Conservation (phyloP, 2,329 filamentous ascomycete species). For the Pseudogymnoascus pannorum region DNA sequence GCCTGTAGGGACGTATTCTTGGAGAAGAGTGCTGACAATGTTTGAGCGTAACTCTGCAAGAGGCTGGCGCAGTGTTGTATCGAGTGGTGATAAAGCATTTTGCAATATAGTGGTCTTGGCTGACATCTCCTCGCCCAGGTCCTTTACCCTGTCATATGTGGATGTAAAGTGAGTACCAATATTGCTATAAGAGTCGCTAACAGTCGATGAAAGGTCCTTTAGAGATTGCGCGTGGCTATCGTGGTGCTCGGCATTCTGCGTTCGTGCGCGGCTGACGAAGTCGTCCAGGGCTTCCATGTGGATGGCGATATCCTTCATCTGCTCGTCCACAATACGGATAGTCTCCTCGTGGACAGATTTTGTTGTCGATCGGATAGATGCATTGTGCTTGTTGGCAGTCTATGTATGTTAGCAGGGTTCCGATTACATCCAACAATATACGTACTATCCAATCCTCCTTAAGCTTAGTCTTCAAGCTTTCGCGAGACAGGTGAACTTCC, state of each 20-base stretch:
- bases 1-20: conserved; percentile 80
- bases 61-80: conserved; percentile 56
- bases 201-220: conserved; percentile 55
- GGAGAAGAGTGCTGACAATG: conserved; percentile 57
- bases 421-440: conserved; percentile 41
- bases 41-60: conserved; percentile 63
- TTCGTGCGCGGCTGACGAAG: conserved; percentile 75
- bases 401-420: conserved; percentile 27
- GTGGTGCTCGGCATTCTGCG: conserved; percentile 73
- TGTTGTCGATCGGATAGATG: conserved; percentile 74
- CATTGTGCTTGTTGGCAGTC: conserved; percentile 70
- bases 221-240: conserved; percentile 61
- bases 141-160: conserved; percentile 59
- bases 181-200: conserved; percentile 65
- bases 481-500: conserved; percentile 64
- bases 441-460: conserved; percentile 79
- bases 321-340: conserved; percentile 79
- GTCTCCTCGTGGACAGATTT: conserved; percentile 87
- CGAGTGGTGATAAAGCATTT: conserved; percentile 54
- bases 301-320: conserved; percentile 77
- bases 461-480: conserved; percentile 71
- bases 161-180: conserved; percentile 64
- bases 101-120: conserved; percentile 51
- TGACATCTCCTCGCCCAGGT: conserved; percentile 61
- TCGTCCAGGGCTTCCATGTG: conserved; percentile 88